Conservation (phyloP, 768 basidiomycete genomes). For the Rhizopogon vulgaris region DNA sequence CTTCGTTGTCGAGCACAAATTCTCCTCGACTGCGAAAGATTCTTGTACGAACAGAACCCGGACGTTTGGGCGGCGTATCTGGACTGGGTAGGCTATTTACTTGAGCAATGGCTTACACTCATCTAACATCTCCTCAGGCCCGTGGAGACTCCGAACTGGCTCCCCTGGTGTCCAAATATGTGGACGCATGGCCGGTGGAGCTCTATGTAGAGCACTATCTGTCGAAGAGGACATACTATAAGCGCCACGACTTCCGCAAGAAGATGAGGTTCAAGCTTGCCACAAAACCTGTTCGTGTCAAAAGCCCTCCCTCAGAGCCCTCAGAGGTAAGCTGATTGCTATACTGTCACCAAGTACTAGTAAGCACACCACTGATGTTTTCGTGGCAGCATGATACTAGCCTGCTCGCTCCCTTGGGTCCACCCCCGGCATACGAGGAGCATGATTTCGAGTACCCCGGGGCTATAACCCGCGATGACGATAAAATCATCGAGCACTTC, state of each 20-base stretch:
- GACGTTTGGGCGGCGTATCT: background rate
- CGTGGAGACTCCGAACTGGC: background rate
- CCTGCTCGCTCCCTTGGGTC: background rate
- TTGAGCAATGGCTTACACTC: too few relatives aligned
- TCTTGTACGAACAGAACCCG: background rate
- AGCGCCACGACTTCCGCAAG: background rate
- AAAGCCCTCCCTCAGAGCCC: background rate
- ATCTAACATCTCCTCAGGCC: background rate
- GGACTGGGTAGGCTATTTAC: background rate
- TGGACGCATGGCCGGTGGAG: background rate
- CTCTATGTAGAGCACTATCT: background rate
- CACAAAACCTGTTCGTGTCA: background rate
- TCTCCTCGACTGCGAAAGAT: background rate
- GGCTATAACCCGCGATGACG: too few relatives aligned
- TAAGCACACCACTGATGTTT: background rate
- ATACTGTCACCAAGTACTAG: too few relatives aligned
- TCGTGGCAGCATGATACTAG: background rate
- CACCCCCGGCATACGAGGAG: background rate
- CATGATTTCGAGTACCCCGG: background rate
- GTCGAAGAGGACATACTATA: background rate
- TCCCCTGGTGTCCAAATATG: background rate
- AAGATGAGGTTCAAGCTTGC: background rate
- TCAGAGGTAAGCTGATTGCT: background rate
- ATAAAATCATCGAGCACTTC: background rate
- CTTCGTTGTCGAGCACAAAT: background rate